Percentiles rank a stretch among this genome's conserved stretches.
Evolutionary conservation across 2,329 filamentous ascomycete genomes (phyloP).

Genomic region (Dothideomycetes sp.): DNA sequence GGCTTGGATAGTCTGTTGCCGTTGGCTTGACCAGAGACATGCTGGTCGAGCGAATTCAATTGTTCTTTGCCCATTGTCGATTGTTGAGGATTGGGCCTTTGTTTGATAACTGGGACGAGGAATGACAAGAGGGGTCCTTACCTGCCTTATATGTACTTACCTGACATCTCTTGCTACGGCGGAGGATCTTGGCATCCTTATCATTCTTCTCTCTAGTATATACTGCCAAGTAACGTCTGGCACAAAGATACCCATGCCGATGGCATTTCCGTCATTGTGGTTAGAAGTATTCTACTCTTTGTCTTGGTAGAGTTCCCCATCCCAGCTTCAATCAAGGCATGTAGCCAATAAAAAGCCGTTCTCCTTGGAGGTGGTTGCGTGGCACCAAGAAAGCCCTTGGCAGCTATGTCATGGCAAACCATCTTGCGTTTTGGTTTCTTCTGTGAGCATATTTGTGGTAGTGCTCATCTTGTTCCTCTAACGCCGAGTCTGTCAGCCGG

Average conservation of each 20-base stretch:
- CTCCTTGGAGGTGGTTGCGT: slow-evolving; percentile 5
- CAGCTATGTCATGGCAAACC: no score
- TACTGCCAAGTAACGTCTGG: slow-evolving; percentile 6
- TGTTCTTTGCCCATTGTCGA: slow-evolving; percentile 31
- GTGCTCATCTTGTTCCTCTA: no score
- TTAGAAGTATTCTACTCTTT: no score
- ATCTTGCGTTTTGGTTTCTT: no score
- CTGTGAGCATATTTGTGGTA: no score
- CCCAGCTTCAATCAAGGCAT: no score
- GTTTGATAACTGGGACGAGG: no score
- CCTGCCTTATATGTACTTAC: slow-evolving; percentile 8
- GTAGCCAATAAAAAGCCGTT: slow-evolving; percentile 6
- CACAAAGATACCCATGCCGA: slow-evolving; percentile 3
- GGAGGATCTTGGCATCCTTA: slow-evolving; percentile 9
- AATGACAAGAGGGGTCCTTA: slow-evolving; percentile 5
- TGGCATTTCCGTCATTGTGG: slow-evolving; percentile 1
- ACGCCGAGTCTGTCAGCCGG: no score
- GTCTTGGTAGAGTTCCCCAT: no score
- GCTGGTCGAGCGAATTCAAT: slow-evolving; percentile 27
- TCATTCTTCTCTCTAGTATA: slow-evolving; percentile 6
- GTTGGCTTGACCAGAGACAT: slow-evolving; percentile 39
- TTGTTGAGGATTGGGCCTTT: slow-evolving; percentile 18
- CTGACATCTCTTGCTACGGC: background rate
- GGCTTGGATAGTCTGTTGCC: slow-evolving; percentile 48
- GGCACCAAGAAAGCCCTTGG: slow-evolving; percentile 13